A percentile compares a stretch with the other conserved stretches of the same genome.
Evolutionary conservation across 345 rosid genomes (phyloP).

Genomic region (Combretum micranthum): DNA sequence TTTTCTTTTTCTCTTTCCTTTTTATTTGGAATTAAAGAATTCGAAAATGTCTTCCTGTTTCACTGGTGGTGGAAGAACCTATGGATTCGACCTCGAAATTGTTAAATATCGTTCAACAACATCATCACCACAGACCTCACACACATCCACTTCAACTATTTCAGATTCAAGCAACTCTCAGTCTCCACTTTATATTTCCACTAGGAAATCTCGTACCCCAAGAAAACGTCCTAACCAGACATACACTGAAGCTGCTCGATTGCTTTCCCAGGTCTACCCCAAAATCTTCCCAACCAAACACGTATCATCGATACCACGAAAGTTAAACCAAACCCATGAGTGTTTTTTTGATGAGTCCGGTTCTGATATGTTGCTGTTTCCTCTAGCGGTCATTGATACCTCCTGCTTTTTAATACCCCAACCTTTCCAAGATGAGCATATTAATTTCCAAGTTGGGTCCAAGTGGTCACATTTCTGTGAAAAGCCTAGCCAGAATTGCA

Average conservation of each 20-base stretch:
- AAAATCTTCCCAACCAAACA: constrained; percentile 50
- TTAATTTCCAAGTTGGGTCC: constrained; percentile 23
- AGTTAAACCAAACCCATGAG: constrained; percentile 40
- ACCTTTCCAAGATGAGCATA: constrained; percentile 18
- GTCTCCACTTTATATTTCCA: constrained; percentile 74
- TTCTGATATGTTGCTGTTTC: constrained; percentile 43
- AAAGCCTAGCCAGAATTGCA: not conserved
- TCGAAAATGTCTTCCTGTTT: constrained; percentile 62
- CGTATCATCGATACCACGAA: constrained; percentile 29
- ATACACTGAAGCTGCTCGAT: constrained; percentile 90
- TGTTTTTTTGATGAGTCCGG: constrained; percentile 43
- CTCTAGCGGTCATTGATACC: constrained; percentile 41
- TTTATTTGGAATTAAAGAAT: no score
- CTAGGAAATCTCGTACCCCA: constrained; percentile 67
- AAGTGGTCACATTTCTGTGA: constrained; percentile 25
- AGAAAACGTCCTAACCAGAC: constrained; percentile 88
- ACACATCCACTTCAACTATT: constrained; percentile 59
- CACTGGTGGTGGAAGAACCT: constrained; percentile 64
- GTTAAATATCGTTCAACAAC: constrained; percentile 44
- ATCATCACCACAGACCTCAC: constrained; percentile 34
- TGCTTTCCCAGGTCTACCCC: constrained; percentile 83
- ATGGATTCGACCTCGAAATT: constrained; percentile 71
- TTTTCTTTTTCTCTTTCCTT: no score
- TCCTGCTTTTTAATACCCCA: constrained; percentile 44
- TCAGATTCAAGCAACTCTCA: constrained; percentile 69